These are phyloP conservation scores for Globisporangium spinosum DNA, from an alignment of 352 stramenopile species.

Conservation along the genomic window DNA sequence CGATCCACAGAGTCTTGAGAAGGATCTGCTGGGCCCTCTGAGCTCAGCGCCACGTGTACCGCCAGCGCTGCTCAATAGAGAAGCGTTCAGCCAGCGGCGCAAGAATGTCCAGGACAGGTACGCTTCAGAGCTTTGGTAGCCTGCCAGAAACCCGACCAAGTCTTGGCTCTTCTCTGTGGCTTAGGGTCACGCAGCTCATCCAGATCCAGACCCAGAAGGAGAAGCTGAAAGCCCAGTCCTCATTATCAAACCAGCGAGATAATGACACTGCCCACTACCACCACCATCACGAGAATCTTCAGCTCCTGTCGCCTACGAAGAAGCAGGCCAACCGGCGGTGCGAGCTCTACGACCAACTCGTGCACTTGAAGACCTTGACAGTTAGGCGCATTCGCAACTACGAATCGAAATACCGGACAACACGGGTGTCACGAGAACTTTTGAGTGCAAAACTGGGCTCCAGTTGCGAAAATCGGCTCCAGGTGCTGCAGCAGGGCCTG, in stretches of 20 bases:
- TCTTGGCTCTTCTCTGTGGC: not conserved
- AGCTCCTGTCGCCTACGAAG: conserved; percentile 11
- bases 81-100: conserved; percentile 24
- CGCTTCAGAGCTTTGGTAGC: too few species aligned
- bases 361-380: conserved; percentile 28
- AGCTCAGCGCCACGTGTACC: not conserved
- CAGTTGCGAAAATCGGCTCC: conserved; percentile 46
- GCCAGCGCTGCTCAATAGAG: not conserved
- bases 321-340: conserved; percentile 19
- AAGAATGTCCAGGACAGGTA: conserved; percentile 33
- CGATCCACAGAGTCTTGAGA: not conserved
- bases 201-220: conserved; percentile 1
- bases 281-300: not conserved
- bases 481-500: conserved; percentile 22
- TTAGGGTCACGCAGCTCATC: conserved; percentile 19
- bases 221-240: conserved; percentile 7
- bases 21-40: conserved; percentile 12
- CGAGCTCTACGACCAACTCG: conserved; percentile 44
- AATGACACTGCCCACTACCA: not conserved
- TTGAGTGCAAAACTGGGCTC: conserved; percentile 23
- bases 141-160: not conserved
- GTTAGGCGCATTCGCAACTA: conserved; percentile 21
- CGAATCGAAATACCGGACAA: conserved; percentile 14
- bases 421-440: conserved; percentile 18
- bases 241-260: not conserved